Conservation (phyloP, 176 grass and related monocot genomes). For the Themeda triandra region DNA sequence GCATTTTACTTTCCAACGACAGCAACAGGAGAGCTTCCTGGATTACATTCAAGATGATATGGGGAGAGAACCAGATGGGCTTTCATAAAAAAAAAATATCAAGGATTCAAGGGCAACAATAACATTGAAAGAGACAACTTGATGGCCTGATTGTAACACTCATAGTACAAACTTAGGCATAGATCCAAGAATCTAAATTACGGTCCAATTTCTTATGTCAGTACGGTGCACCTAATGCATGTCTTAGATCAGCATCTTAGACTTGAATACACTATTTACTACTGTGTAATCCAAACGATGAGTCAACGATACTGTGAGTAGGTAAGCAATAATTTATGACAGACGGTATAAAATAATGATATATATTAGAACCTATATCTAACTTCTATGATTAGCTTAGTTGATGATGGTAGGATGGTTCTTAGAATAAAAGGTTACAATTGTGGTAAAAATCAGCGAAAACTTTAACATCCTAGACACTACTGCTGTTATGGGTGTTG, state of each 20-base stretch:
- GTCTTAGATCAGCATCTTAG: background rate
- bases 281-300: no score
- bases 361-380: no score
- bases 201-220: background rate
- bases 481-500: no score
- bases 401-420: no score
- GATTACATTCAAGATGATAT: background rate
- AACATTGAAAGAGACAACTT: background rate
- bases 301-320: no score
- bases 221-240: background rate
- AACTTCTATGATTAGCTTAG: no score
- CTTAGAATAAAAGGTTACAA: no score
- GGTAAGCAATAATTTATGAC: no score
- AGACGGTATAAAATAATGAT: no score
- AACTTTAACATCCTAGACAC: no score
- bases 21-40: background rate
- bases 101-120: background rate
- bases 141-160: background rate
- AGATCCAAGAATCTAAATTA: background rate
- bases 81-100: background rate
- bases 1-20: background rate
- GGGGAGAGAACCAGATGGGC: background rate
- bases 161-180: background rate
- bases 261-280: background rate
- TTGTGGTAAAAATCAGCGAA: no score